Base-by-base conservation (phyloP, 345 rosid species). In the Salix exigua region DNA sequence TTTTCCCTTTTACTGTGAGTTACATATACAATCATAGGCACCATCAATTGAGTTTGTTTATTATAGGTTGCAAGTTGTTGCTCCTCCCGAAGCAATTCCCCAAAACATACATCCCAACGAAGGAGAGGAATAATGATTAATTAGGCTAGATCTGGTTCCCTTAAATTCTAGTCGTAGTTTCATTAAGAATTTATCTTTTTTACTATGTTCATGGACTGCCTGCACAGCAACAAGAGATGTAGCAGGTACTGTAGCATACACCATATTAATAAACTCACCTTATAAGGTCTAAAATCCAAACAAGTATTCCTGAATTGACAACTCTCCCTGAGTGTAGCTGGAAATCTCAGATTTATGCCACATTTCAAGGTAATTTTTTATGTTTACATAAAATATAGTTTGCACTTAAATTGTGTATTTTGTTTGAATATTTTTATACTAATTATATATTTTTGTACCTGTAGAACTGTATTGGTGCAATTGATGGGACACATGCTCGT, bases 161-260 rank as follows among this genome's bases (percentile, higher is more conserved):
- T 72, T 69, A 66, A 66, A 71, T 5, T 82, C 8, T 18, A 23
- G 10, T 0, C 19, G 10, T 0, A 82, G 23, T 35, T 81, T 78
- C 71, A 82, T 82, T 13, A 75, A 48, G 26, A 82, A 78, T 16
- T 78, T 46, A 66, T 71, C 77, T 13, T 14, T 16, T 30, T 82
- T 71, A 6, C 79, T 55, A 0, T 38, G 18, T 7, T 58, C 72
- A 78, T 82, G 77, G 26, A 82, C 40, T 8, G 2, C 65, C 14
- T 44, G n/a, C 7, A 33, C 14, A 70, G 0, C 33, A 2, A 2
- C 12, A 1, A 82, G 46, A 58, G 77, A 40, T 14, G 14, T 25
- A n/a, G 7, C 11, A 4, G 25, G 64, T 1, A 73, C 68, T 6
- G 16, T 51, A 19, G 73, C 61, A 71, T 70, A 74, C 44, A 66